Conservation (phyloP, 2,329 filamentous ascomycete genomes). For the Mycosphaerelloides madeirae region DNA sequence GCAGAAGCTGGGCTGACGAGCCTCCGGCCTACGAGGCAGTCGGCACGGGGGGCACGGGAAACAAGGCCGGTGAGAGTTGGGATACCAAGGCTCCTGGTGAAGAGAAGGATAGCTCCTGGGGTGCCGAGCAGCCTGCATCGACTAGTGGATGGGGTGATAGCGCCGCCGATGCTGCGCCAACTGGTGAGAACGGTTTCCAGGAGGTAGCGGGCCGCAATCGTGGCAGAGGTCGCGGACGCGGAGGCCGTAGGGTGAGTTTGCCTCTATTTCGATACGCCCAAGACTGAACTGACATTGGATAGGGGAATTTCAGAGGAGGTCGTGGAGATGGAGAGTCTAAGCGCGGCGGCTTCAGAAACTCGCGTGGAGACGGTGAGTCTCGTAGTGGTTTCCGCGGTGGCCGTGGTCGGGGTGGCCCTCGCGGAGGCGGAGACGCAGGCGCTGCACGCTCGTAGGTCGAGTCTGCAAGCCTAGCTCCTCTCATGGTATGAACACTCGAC, state of each 20-base stretch:
- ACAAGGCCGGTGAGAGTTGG: constrained; percentile 30
- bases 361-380: constrained; percentile 27
- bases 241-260: constrained; percentile 19
- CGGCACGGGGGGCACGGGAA: constrained; percentile 25
- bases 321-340: constrained; percentile 9
- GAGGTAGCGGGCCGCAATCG: constrained; percentile 48
- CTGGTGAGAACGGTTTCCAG: constrained; percentile 63
- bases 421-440: constrained; percentile 19
- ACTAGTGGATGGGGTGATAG: constrained; percentile 27
- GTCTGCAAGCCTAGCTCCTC: too few relatives aligned
- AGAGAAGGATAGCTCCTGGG: constrained; percentile 27
- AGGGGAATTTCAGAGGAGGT: constrained; percentile 34
- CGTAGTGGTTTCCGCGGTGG: constrained; percentile 19
- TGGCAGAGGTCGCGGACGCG: constrained; percentile 32
- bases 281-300: constrained; percentile 32
- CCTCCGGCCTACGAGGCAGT: constrained; percentile 18
- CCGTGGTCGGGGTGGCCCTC: constrained; percentile 21
- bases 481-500: too few relatives aligned
- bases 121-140: constrained; percentile 15
- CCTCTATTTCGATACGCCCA: constrained; percentile 15
- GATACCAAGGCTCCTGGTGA: constrained; percentile 40
- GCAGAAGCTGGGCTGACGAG: constrained; percentile 80
- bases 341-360: constrained; percentile 42
- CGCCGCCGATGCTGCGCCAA: constrained; percentile 29
- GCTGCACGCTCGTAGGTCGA: constrained; percentile 18